Base-by-base conservation (phyloP, 306 rosid genomes). In the Cucurbita argyrosperma region DNA sequence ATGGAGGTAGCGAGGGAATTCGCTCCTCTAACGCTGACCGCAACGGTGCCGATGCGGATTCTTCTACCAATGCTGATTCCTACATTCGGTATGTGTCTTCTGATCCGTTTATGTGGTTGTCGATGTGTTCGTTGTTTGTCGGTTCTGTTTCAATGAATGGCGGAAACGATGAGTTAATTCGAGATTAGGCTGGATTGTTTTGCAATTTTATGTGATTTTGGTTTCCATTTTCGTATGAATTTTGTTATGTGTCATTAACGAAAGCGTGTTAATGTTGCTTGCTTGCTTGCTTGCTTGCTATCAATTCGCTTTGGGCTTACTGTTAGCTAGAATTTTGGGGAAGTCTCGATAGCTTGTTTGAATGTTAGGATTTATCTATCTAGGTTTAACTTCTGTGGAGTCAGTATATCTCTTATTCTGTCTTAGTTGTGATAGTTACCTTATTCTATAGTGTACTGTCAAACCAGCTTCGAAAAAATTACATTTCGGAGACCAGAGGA, bases 1-100 rank as follows among this genome's bases (percentile, higher is more conserved):
- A 95, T 56, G 99, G 96, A 5, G 99, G 99, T 15, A 95, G 99
- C 69, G 99, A 95, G 81, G 99, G 99, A 68, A 89, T 95, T 83
- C 90, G 90, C 96, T 86, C 89, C 26, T 88, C 96, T 51, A 4
- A 64, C 75, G 76, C 83, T 30, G 69, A 66, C 75, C 79, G 23
- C 42, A 79, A 73, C 71, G 77, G 81, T 6, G 75, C 78, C 3
- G 79, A 81, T 72, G 76, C 73, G 9, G 16, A 61, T 46, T 79
- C 93, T 64, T 74, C 84, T 61, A 66, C 83, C 26, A 80, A 74
- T 59, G 89, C 85, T 16, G 88, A 83, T 77, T 85, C 99, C 65
- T 91, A 68, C 84, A 85, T 95, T 19, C 84, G 96, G 99, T 91
- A 18, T 9, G 62, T 62, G 52, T 47, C 16, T 57, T 23, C 11